These are phyloP conservation scores for Acanthamoeba sp. DNA, from an alignment of 208 protist genomes.

Conservation along the genomic window DNA sequence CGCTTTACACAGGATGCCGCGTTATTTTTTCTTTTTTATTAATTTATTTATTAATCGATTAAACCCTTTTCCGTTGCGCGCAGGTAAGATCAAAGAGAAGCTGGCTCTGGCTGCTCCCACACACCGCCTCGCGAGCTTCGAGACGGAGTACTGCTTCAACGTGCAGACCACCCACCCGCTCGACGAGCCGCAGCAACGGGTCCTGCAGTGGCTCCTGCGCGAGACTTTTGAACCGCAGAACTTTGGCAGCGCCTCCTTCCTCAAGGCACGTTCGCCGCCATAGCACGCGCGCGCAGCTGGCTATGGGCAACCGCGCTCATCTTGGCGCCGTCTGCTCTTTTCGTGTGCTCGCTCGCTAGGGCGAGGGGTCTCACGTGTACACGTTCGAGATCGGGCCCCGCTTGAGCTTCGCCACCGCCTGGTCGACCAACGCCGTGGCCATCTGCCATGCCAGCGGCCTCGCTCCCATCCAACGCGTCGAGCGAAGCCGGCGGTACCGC, in stretches of 20 bases:
- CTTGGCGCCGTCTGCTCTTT: background rate
- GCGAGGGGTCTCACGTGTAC: background rate
- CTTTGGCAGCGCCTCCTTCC: constrained; percentile 72
- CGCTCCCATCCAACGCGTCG: constrained; percentile 81
- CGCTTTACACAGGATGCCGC: too few species aligned
- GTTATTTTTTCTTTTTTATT: background rate
- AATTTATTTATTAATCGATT: background rate
- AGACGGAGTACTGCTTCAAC: constrained; percentile 87
- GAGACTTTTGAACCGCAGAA: constrained; percentile 87
- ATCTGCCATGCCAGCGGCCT: constrained; percentile 87
- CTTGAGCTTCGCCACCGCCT: constrained; percentile 89
- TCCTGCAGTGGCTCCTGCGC: constrained; percentile 83
- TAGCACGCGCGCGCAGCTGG: background rate
- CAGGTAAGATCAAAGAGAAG: constrained; percentile 69
- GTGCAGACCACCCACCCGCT: constrained; percentile 77
- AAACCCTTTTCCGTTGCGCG: background rate
- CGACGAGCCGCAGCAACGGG: constrained; percentile 31
- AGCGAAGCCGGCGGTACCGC: constrained; percentile 85
- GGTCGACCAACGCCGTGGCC: constrained; percentile 89
- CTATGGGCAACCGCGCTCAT: too few species aligned
- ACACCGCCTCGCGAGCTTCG: constrained; percentile 49
- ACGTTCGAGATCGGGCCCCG: constrained; percentile 88
- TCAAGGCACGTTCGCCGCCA: constrained; percentile 1
- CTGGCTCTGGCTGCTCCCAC: background rate
- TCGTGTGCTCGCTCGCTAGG: background rate